Conservation (phyloP, 1,284 basidiomycete species). For the Trichosporon ovoides region DNA sequence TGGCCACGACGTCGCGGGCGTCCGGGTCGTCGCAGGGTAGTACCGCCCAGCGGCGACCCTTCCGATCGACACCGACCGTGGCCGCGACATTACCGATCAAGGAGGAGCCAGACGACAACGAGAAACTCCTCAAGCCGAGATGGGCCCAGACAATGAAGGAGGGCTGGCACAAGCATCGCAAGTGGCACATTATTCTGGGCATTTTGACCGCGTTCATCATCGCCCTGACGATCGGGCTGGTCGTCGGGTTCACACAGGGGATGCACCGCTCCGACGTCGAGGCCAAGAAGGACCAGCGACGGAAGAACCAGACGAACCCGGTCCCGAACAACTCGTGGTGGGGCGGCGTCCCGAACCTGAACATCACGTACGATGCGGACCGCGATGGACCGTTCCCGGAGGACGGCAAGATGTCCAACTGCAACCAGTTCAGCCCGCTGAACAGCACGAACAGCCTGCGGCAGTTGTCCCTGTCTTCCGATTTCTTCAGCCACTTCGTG, state of each 20-base stretch:
- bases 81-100: not conserved
- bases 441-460: slow-evolving; percentile 27
- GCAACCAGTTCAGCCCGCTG: slow-evolving; percentile 35
- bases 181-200: slow-evolving; percentile 28
- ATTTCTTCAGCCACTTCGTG: slow-evolving; percentile 18
- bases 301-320: not conserved
- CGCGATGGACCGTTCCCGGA: slow-evolving; percentile 36
- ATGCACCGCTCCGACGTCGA: slow-evolving; percentile 1
- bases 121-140: not conserved
- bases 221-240: slow-evolving; percentile 34
- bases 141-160: not conserved
- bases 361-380: slow-evolving; percentile 31
- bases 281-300: not conserved
- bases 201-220: slow-evolving; percentile 25
- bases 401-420: slow-evolving; percentile 36
- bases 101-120: not conserved
- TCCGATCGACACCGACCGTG: slow-evolving; percentile 7
- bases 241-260: slow-evolving; percentile 27
- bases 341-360: slow-evolving; percentile 16
- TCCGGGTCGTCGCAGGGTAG: not conserved
- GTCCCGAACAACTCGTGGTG: not conserved
- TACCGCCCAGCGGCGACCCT: slow-evolving; percentile 8
- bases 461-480: slow-evolving; percentile 16
- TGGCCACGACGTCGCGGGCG: not conserved
- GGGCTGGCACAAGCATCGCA: slow-evolving; percentile 29